Conservation (phyloP, 495 filamentous ascomycete genomes). For the Talaromyces proteolyticus region DNA sequence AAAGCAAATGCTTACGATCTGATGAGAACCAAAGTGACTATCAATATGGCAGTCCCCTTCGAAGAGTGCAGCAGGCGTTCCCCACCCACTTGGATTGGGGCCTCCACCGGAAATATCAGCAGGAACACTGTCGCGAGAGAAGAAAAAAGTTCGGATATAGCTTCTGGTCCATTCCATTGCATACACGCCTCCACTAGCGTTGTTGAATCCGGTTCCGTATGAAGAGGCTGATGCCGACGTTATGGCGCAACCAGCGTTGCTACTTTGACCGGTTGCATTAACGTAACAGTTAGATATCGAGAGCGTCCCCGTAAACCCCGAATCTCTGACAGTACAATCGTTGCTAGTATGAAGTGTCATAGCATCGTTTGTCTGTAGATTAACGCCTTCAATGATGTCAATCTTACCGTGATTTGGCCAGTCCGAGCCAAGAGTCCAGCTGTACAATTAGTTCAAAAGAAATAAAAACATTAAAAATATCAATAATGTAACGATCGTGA, state of each 20-base stretch:
- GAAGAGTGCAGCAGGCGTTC: conserved; percentile 52
- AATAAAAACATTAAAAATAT: too few species aligned
- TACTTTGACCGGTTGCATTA: conserved; percentile 32
- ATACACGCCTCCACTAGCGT: conserved; percentile 51
- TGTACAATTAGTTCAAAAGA: conserved; percentile 13
- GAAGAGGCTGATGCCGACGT: conserved; percentile 19
- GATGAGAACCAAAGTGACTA: conserved; percentile 54
- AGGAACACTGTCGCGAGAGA: conserved; percentile 41
- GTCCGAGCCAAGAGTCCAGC: conserved; percentile 48
- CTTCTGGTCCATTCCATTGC: conserved; percentile 58
- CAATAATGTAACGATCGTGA: too few species aligned
- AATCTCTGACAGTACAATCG: conserved; percentile 48
- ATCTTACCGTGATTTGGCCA: conserved; percentile 70
- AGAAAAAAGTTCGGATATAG: conserved; percentile 60
- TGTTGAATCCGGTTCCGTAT: conserved; percentile 56
- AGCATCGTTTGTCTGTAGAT: conserved; percentile 46
- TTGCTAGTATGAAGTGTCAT: conserved; percentile 62
- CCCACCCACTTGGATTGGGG: conserved; percentile 57
- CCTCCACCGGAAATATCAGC: conserved; percentile 39
- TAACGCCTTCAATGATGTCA: conserved; percentile 70
- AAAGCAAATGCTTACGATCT: conserved; percentile 41
- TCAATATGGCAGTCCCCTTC: conserved; percentile 53
- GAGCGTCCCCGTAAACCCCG: conserved; percentile 36
- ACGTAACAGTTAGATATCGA: conserved; percentile 46
- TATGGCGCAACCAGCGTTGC: conserved; percentile 52